A percentile compares a stretch with the other conserved stretches of the same genome.
Evolutionary conservation across 2,329 filamentous ascomycete genomes (phyloP).

Genomic region (Dryadomyces quercivorus): DNA sequence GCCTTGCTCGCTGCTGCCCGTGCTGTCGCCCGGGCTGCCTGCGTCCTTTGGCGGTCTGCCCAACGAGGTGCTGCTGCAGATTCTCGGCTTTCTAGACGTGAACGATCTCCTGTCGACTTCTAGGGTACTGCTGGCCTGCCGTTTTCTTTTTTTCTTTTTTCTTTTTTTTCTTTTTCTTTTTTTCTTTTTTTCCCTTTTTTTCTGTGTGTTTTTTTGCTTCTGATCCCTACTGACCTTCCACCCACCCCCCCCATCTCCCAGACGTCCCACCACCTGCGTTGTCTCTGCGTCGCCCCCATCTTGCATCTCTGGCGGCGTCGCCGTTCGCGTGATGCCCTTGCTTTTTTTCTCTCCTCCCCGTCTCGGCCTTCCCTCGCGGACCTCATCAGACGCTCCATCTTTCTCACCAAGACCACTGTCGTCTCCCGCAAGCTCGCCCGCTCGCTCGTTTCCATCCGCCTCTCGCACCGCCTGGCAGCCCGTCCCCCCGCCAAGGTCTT

Average conservation of each 20-base stretch:
- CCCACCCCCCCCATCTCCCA: constrained; percentile 18
- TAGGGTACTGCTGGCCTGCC: constrained; percentile 27
- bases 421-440: constrained; percentile 51
- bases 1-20: background rate
- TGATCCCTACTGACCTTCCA: background rate
- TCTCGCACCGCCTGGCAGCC: constrained; percentile 47
- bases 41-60: constrained; percentile 29
- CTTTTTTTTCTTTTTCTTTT: background rate
- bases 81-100: constrained; percentile 44
- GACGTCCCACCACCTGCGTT: constrained; percentile 50
- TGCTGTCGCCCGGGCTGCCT: background rate
- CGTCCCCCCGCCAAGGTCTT: constrained; percentile 48
- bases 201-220: background rate
- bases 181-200: background rate
- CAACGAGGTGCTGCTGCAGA: constrained; percentile 43
- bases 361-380: constrained; percentile 47
- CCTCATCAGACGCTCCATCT: constrained; percentile 52
- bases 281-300: constrained; percentile 51
- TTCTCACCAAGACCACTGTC: constrained; percentile 53
- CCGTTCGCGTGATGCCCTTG: constrained; percentile 39
- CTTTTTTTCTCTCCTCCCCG: constrained; percentile 42
- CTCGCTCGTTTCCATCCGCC: constrained; percentile 51
- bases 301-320: constrained; percentile 51
- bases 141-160: background rate
- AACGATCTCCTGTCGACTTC: constrained; percentile 42